These are phyloP conservation scores for Alternaria panax DNA, from an alignment of 2,329 filamentous ascomycete genomes.

Conservation along the genomic window DNA sequence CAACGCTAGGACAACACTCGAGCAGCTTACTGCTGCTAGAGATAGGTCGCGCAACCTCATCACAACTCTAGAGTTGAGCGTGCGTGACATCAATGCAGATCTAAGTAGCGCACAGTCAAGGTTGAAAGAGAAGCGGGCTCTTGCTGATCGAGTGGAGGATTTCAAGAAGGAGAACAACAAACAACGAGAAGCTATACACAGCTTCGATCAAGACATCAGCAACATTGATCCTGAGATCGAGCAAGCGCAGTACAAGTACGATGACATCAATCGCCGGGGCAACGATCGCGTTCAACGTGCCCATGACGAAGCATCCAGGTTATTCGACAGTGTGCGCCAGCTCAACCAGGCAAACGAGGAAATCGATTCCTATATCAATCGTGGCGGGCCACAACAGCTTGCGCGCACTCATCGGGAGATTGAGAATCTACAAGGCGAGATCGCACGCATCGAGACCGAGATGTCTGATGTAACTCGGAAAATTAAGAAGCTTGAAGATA, in stretches of 20 bases:
- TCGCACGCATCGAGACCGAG: constrained; percentile 71
- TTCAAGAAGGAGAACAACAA: constrained; percentile 72
- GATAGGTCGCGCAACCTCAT: constrained; percentile 75
- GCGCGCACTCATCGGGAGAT: constrained; percentile 74
- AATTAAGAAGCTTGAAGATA: constrained; percentile 78
- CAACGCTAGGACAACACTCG: constrained; percentile 67
- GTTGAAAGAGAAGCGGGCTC: constrained; percentile 79
- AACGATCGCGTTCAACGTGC: constrained; percentile 75
- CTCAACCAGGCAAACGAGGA: constrained; percentile 77
- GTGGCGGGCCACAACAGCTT: constrained; percentile 76
- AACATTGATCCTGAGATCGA: constrained; percentile 76
- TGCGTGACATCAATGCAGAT: constrained; percentile 76
- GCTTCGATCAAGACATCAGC: constrained; percentile 76
- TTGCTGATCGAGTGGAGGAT: constrained; percentile 75
- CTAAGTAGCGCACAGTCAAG: constrained; percentile 74
- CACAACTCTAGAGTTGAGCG: constrained; percentile 76
- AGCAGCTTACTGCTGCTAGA: constrained; percentile 72
- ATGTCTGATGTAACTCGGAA: constrained; percentile 71
- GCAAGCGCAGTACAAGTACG: constrained; percentile 76
- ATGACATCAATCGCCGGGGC: constrained; percentile 76
- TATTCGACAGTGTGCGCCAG: constrained; percentile 78
- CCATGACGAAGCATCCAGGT: constrained; percentile 72
- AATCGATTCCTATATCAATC: constrained; percentile 79
- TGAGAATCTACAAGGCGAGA: constrained; percentile 69
- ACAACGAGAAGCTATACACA: constrained; percentile 73